Base-by-base conservation (phyloP, 2,329 filamentous ascomycete genomes). In the Calonectria fujianensis region DNA sequence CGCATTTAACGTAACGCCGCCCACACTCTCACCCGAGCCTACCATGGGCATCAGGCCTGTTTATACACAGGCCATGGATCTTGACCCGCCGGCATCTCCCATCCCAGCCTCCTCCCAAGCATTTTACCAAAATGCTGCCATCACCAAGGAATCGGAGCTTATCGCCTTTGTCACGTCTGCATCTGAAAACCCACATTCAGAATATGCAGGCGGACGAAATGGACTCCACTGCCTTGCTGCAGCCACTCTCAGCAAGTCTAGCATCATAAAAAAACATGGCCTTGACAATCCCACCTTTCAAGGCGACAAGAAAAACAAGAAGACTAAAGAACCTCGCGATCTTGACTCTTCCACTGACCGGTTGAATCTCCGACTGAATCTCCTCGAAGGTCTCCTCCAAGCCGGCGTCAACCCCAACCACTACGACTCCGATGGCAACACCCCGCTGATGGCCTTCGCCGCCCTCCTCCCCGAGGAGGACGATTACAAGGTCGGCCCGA, bases 201-300 rank as follows among this genome's bases (percentile, higher is more conserved):
- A 85, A 52, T 81, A 84, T 59, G 45, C 85, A 52, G 81, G 87
- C 7, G 90, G 90, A 7, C 88, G 89, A 29, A 92, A 92, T 74
- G 90, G 87, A 11, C 84, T 92, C 20, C 90, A 92, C 76, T 91
- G 89, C 74, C 87, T 92, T n/a, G 90, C 90, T 3, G 87, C 88
- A 74, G 89, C 88, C 9, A 87, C 87, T n/a, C 82, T 91, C 1
- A 86, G 86, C 76, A 70, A 82, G 39, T 81, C 83, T 5, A 85
- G 84, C 29, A 81, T 88, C 13, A 80, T 84, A 18, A 82, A 84
- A 67, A 86, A 85, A 64, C 75, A 81, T 29, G 64, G 72, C 6
- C 69, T 80, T n/a, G 77, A 79, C 13, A 73, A 75, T 7, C 14
- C 63, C 4, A 57, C 70, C 1, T 13, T 81, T 10, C 80, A 77